Conservation (phyloP, 306 rosid genomes). For the Prunus campanulata region DNA sequence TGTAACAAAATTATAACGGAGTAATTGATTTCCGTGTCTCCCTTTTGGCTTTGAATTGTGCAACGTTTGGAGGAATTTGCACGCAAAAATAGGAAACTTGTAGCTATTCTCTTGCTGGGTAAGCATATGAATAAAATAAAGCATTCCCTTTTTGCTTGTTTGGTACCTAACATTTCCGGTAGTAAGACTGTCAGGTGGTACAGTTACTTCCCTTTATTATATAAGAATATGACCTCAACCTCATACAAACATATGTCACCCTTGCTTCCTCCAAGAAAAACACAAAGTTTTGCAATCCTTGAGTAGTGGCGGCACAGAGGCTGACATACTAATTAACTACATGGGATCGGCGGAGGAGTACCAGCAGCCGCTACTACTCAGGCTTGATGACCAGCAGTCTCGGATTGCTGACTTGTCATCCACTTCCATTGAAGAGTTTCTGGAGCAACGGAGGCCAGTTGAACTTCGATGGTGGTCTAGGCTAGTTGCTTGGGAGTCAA, state of each 20-base stretch:
- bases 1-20: too few species aligned
- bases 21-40: too few species aligned
- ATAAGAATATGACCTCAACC: too few species aligned
- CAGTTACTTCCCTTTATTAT: too few species aligned
- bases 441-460: conserved; percentile 26
- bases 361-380: conserved; percentile 20
- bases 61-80: too few species aligned
- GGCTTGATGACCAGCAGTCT: neutral
- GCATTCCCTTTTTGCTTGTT: too few species aligned
- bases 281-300: neutral
- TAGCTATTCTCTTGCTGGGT: too few species aligned
- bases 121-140: too few species aligned
- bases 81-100: too few species aligned
- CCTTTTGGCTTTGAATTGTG: too few species aligned
- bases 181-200: neutral
- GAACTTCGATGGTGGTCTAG: conserved; percentile 37
- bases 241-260: neutral
- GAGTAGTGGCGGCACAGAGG: neutral
- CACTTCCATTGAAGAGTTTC: conserved; percentile 32
- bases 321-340: neutral
- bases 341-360: conserved; percentile 26
- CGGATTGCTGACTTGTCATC: conserved; percentile 21
- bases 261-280: neutral
- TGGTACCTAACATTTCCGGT: neutral
- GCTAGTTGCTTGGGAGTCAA: conserved; percentile 67